Conservation (phyloP, 202 grass and related monocot species). For the Carex sylvatica region DNA sequence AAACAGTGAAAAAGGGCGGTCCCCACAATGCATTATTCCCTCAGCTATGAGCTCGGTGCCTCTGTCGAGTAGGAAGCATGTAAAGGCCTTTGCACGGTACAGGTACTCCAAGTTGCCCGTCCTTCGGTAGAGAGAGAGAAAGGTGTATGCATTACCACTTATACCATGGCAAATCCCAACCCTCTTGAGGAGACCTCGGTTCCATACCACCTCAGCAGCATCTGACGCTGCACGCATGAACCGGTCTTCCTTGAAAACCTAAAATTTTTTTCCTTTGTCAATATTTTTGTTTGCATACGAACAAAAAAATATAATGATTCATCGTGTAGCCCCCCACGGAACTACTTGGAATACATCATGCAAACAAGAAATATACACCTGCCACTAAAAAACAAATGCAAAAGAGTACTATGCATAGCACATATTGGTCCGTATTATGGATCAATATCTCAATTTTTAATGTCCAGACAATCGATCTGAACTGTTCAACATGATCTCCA, state of each 20-base stretch:
- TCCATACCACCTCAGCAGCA: slow-evolving; percentile 83
- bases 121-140: slow-evolving; percentile 65
- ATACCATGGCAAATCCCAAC: slow-evolving; percentile 84
- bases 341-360: not conserved
- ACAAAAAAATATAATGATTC: not conserved
- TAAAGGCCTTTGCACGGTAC: slow-evolving; percentile 79
- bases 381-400: not conserved
- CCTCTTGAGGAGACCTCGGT: slow-evolving; percentile 76
- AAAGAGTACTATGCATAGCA: not conserved
- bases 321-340: not conserved
- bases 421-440: too few relatives aligned
- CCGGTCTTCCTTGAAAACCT: slow-evolving; percentile 79
- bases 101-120: slow-evolving; percentile 65
- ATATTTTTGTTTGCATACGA: not conserved
- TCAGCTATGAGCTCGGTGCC: slow-evolving; percentile 55
- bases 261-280: not conserved
- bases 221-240: slow-evolving; percentile 62
- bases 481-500: too few relatives aligned
- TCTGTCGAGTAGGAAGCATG: slow-evolving; percentile 67
- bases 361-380: not conserved
- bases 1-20: slow-evolving; percentile 78
- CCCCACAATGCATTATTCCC: slow-evolving; percentile 67
- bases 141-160: slow-evolving; percentile 74
- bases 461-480: too few relatives aligned
- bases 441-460: too few relatives aligned